Evolutionary conservation across 352 stramenopile species (phyloP).

Genomic region (Thraustochytrium aureum): DNA sequence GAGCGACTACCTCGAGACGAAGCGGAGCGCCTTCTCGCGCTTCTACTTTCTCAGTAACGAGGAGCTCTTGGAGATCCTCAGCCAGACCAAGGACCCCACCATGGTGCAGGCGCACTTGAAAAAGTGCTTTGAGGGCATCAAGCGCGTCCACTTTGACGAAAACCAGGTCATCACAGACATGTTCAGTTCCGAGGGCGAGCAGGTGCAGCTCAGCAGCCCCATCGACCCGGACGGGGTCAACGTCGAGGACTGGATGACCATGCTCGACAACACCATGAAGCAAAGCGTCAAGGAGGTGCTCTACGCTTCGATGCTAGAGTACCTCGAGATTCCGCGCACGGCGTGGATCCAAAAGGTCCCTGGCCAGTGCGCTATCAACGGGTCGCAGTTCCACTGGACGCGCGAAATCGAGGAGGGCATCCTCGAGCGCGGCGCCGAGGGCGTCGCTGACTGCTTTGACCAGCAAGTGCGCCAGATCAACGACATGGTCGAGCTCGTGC

Average conservation of each 20-base stretch:
- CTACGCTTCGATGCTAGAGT: slow-evolving; percentile 84
- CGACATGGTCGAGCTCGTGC: slow-evolving; percentile 92
- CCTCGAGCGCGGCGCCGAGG: slow-evolving; percentile 69
- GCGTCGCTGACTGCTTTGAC: slow-evolving; percentile 84
- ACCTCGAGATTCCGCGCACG: slow-evolving; percentile 77
- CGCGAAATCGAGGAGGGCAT: slow-evolving; percentile 86
- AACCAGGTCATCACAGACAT: slow-evolving; percentile 86
- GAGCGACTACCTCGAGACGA: slow-evolving; percentile 92
- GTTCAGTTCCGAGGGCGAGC: slow-evolving; percentile 80
- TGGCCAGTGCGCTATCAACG: slow-evolving; percentile 88
- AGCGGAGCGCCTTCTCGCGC: slow-evolving; percentile 82
- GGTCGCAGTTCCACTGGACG: slow-evolving; percentile 93
- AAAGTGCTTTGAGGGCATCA: slow-evolving; percentile 94
- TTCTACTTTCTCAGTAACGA: slow-evolving; percentile 96
- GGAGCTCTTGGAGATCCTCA: slow-evolving; percentile 91
- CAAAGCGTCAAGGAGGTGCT: slow-evolving; percentile 84
- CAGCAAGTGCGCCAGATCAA: slow-evolving; percentile 81
- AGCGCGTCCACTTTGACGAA: slow-evolving; percentile 83
- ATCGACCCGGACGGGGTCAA: slow-evolving; percentile 91
- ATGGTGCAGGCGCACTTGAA: slow-evolving; percentile 91
- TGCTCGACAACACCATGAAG: slow-evolving; percentile 87
- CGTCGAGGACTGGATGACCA: slow-evolving; percentile 94
- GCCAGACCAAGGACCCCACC: slow-evolving; percentile 91
- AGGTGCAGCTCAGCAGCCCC: slow-evolving; percentile 72
- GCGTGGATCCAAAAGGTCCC: slow-evolving; percentile 95